These are phyloP conservation scores for Vitis hybrid DNA, from an alignment of 177 flowering plant genomes.

Conservation along the genomic window DNA sequence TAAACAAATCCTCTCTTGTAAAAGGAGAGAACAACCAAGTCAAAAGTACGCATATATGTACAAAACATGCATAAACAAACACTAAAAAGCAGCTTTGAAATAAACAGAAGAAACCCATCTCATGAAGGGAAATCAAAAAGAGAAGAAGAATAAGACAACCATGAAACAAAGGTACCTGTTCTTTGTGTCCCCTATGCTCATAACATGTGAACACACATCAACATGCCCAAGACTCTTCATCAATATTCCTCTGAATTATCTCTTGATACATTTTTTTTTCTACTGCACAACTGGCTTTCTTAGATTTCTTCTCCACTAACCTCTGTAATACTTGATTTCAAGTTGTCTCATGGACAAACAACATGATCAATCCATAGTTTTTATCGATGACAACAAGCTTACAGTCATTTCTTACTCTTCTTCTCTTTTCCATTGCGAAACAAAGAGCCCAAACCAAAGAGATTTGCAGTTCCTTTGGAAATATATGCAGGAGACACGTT, in stretches of 20 bases:
- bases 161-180: slow-evolving; percentile 20
- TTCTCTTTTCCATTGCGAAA: slow-evolving; percentile 33
- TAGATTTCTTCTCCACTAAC: neutral
- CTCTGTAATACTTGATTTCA: no score
- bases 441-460: slow-evolving; percentile 46
- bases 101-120: neutral
- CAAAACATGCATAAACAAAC: neutral
- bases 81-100: neutral
- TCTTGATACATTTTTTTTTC: no score
- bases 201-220: slow-evolving; percentile 21
- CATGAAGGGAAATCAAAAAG: neutral
- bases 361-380: neutral
- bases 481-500: slow-evolving; percentile 45
- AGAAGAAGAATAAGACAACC: slow-evolving; percentile 6
- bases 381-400: no score
- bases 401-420: slow-evolving; percentile 22
- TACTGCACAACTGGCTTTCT: no score
- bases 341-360: neutral
- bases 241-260: no score
- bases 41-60: neutral
- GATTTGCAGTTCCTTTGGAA: slow-evolving; percentile 32
- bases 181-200: slow-evolving; percentile 23
- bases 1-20: neutral
- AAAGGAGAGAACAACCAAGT: neutral
- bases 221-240: neutral